Conservation (phyloP, 2,329 filamentous ascomycete genomes). For the Verticillium klebahnii region DNA sequence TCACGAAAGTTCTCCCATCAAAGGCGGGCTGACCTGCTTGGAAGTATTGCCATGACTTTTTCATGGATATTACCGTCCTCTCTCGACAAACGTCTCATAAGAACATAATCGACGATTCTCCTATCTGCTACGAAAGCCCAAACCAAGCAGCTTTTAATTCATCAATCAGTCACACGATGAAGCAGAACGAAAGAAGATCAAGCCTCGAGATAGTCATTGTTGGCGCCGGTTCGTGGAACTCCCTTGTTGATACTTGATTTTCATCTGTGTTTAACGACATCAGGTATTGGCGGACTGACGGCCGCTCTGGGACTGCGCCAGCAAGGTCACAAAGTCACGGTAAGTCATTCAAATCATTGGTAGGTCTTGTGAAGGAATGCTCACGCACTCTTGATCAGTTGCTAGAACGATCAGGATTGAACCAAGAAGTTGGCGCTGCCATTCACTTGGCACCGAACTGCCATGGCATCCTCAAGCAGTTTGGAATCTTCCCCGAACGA, state of each 20-base stretch:
- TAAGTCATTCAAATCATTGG: constrained; percentile 17
- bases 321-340: constrained; percentile 39
- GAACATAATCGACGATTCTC: too few species aligned
- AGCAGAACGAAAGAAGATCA: background rate
- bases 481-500: constrained; percentile 30
- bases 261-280: background rate
- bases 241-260: constrained; percentile 19
- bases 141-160: too few species aligned
- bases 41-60: too few species aligned
- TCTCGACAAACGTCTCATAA: too few species aligned
- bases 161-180: background rate
- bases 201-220: constrained; percentile 14
- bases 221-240: constrained; percentile 12
- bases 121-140: too few species aligned
- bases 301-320: constrained; percentile 44
- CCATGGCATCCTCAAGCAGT: constrained; percentile 47
- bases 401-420: constrained; percentile 48
- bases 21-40: too few species aligned
- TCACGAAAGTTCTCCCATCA: too few species aligned
- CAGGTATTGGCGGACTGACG: constrained; percentile 38
- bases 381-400: background rate
- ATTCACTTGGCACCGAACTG: constrained; percentile 60
- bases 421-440: constrained; percentile 54
- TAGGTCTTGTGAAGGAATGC: background rate
- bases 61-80: too few species aligned